Evolutionary conservation across 768 basidiomycete genomes (phyloP).

Genomic region (Lactarius quietus): DNA sequence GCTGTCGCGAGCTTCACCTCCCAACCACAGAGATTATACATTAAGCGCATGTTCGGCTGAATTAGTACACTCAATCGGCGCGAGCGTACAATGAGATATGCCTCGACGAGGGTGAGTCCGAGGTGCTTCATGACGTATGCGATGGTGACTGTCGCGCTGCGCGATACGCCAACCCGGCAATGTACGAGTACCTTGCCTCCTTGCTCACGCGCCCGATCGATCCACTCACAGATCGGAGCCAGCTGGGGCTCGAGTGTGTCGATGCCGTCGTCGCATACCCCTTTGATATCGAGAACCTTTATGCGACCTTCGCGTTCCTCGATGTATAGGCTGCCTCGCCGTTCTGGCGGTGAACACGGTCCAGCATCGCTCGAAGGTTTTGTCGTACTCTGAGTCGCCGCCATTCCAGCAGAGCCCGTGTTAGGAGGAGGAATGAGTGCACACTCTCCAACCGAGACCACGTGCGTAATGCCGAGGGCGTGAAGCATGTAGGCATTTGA

Average conservation of each 20-base stretch:
- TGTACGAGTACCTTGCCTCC: slow-evolving; percentile 94
- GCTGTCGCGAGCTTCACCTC: slow-evolving; percentile 87
- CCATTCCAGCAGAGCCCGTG: slow-evolving; percentile 1
- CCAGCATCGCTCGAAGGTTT: slow-evolving; percentile 29
- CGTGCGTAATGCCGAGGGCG: slow-evolving; percentile 93
- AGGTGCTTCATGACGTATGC: slow-evolving; percentile 97
- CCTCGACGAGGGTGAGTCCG: slow-evolving; percentile 79
- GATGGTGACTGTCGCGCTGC: slow-evolving; percentile 94
- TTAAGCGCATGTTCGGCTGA: slow-evolving; percentile 92
- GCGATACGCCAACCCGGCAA: slow-evolving; percentile 97
- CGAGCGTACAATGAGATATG: slow-evolving; percentile 90
- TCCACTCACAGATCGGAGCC: slow-evolving; percentile 88
- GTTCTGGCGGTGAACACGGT: slow-evolving; percentile 44
- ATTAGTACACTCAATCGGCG: slow-evolving; percentile 86
- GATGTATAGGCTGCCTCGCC: slow-evolving; percentile 76
- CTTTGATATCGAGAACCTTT: slow-evolving; percentile 87
- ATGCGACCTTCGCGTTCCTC: slow-evolving; percentile 88
- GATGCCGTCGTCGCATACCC: slow-evolving; percentile 94
- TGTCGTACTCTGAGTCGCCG: not conserved
- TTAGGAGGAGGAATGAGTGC: slow-evolving; percentile 77
- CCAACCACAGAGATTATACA: slow-evolving; percentile 95
- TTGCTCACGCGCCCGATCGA: slow-evolving; percentile 73
- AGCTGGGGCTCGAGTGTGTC: slow-evolving; percentile 90
- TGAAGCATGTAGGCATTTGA: slow-evolving; percentile 94
- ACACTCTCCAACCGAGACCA: slow-evolving; percentile 95